Conservation (phyloP, 2,329 filamentous ascomycete genomes). For the Colletotrichum chlorophyti region DNA sequence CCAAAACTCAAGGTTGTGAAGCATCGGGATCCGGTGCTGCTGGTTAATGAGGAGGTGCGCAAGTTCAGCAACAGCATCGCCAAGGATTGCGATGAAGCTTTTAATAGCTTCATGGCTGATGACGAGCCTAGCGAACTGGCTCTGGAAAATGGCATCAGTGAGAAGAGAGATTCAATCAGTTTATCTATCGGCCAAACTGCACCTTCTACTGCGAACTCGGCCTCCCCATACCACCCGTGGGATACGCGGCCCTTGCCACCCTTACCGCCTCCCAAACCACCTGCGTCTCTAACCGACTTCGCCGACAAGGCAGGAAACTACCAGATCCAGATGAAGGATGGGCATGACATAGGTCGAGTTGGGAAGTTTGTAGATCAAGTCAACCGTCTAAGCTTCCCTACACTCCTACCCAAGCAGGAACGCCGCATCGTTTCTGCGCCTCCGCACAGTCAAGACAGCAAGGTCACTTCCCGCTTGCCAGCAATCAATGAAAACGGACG, state of each 20-base stretch:
- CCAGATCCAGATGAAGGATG: not conserved
- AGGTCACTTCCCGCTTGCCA: slow-evolving; percentile 48
- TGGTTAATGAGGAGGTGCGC: slow-evolving; percentile 76
- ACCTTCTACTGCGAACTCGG: slow-evolving; percentile 38
- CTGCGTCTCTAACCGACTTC: not conserved
- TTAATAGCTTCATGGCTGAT: slow-evolving; percentile 69
- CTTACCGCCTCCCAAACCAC: slow-evolving; percentile 42
- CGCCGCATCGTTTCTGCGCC: slow-evolving; percentile 60
- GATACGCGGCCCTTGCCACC: slow-evolving; percentile 59
- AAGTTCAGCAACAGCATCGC: slow-evolving; percentile 86
- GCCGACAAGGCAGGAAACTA: not conserved
- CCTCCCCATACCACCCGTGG: slow-evolving; percentile 44
- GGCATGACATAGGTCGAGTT: slow-evolving; percentile 21
- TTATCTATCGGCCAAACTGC: slow-evolving; percentile 50
- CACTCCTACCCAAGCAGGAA: slow-evolving; percentile 45
- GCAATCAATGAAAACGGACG: slow-evolving; percentile 54
- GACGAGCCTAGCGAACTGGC: slow-evolving; percentile 39
- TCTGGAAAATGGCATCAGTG: slow-evolving; percentile 39
- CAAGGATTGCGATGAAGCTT: slow-evolving; percentile 86
- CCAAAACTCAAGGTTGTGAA: slow-evolving; percentile 35
- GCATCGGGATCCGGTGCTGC: slow-evolving; percentile 30
- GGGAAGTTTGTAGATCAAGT: slow-evolving; percentile 29
- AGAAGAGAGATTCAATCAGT: slow-evolving; percentile 45
- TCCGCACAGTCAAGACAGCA: slow-evolving; percentile 48
- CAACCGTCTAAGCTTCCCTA: slow-evolving; percentile 37